Evolutionary conservation across 768 basidiomycete genomes (phyloP), one percentile per base, ranked within the genome.

Genomic region (Podaxis sp.): DNA sequence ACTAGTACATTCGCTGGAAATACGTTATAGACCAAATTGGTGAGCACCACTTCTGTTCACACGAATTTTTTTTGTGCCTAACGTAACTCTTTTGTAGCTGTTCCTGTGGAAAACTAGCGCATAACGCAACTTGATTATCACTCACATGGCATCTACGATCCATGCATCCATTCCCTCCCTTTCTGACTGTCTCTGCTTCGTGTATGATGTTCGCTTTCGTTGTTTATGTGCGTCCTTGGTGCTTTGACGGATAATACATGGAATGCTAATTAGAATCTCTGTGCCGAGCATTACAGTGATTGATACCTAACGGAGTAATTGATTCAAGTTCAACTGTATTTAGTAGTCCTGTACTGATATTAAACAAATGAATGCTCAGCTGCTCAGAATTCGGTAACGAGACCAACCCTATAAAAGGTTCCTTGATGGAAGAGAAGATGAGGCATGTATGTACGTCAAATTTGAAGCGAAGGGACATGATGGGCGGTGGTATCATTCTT

Each of bases 321-420:
- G 35, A 25, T n/a, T 21, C 9, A 35, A 36, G 11, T 54, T 54
- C 5, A 9, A 38, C 25, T 18, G 76, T 84, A 13, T 38, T 37
- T 54, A 23, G 52, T 38, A 37, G 27, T n/a, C n/a, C 18, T 52
- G 50, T 52, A 52, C 50, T 52, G 32, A n/a, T 52, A 37, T 27
- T 54, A 18, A 7, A 54, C 13, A 5, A 48, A 48, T 27, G 9
- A 27, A 48, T 48, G 13, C 11, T 27, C 13, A 27, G 25, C 13
- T 48, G 6, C n/a, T n/a, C n/a, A n/a, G 47, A 48, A 48, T 23
- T 48, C 11, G 18, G 16, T 32, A 13, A 53, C n/a, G 23, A 53
- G 2, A 6, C 11, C 13, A 27, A 27, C 18, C 47, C 9, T 37
- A 21, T 9, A 27, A 10, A 40, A 18, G 52, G 36, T 54, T 38